phyloP scores from a whole-genome alignment of 768 basidiomycete genomes.

The Calocera viscosa region DNA sequence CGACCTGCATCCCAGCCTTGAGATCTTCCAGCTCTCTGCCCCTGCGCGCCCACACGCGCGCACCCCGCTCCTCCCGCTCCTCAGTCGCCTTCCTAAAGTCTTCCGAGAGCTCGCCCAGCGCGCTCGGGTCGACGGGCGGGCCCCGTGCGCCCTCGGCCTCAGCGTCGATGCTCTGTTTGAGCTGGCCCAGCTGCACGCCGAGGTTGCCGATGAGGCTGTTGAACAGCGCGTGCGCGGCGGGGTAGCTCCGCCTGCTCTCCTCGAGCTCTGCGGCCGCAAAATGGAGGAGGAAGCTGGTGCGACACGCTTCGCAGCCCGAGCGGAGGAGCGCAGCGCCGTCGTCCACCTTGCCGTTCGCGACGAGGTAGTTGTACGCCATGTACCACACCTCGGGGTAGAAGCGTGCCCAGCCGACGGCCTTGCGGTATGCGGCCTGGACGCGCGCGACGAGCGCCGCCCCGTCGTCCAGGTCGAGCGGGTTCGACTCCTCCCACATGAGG shows the following conservation, averaged over 20 bases:
- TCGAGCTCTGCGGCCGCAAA: conserved; percentile 73
- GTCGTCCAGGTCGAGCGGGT: conserved; percentile 87
- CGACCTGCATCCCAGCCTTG: conserved; percentile 60
- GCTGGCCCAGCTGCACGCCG: conserved; percentile 46
- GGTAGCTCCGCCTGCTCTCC: conserved; percentile 49
- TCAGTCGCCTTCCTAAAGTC: conserved; percentile 28
- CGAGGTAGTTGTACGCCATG: conserved; percentile 80
- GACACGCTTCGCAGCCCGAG: conserved; percentile 78
- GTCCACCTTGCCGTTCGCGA: conserved; percentile 58
- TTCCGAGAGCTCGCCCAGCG: conserved; percentile 28
- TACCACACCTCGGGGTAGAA: conserved; percentile 97
- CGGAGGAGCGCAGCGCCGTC: conserved; percentile 72
- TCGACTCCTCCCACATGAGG: conserved; percentile 88
- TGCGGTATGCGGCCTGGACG: conserved; percentile 71
- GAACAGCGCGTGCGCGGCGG: conserved; percentile 59
- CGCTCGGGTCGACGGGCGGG: conserved; percentile 20
- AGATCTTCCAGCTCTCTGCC: conserved; percentile 36
- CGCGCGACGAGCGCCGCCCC: conserved; percentile 50
- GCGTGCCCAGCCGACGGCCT: conserved; percentile 82
- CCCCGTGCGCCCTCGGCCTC: conserved; percentile 34
- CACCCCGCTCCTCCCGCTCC: conserved; percentile 24
- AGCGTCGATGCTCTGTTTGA: conserved; percentile 22
- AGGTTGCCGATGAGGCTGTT: conserved; percentile 60
- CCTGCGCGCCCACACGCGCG: conserved; percentile 21
- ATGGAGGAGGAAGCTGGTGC: conserved; percentile 76